A percentile compares a stretch with the other conserved stretches of the same genome.
Evolutionary conservation across 768 basidiomycete genomes (phyloP).

Genomic region (Dioszegia hungarica): DNA sequence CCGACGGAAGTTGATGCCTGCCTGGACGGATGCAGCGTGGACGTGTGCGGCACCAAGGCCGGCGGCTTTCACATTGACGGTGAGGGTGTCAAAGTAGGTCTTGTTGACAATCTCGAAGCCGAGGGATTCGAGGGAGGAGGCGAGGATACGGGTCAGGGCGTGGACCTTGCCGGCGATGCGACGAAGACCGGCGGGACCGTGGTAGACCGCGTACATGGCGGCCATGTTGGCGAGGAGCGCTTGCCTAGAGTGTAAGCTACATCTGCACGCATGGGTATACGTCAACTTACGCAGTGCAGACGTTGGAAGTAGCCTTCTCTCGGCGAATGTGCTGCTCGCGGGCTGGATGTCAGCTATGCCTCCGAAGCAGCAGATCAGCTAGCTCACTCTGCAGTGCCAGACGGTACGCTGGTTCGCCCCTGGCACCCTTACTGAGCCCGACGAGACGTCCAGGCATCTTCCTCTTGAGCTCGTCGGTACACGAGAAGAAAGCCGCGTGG

Average conservation of each 20-base stretch:
- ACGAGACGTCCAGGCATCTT: conserved; percentile 99
- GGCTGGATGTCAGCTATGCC: conserved; percentile 54
- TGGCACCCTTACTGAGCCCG: conserved; percentile 77
- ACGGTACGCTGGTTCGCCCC: conserved; percentile 83
- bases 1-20: conserved; percentile 75
- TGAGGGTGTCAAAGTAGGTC: conserved; percentile 85
- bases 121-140: conserved; percentile 60
- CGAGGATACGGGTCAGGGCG: conserved; percentile 72
- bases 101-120: conserved; percentile 69
- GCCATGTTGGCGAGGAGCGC: conserved; percentile 98
- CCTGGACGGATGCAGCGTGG: conserved; percentile 62
- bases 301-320: conserved; percentile 97
- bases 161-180: conserved; percentile 90
- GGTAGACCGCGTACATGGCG: conserved; percentile 91
- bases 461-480: conserved; percentile 82
- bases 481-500: conserved; percentile 95
- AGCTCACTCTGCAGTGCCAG: conserved; percentile 86
- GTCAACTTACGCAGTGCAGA: conserved; percentile 69
- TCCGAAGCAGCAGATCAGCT: not conserved
- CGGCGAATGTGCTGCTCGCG: conserved; percentile 95
- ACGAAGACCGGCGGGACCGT: conserved; percentile 78
- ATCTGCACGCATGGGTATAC: too few species aligned
- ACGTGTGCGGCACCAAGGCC: conserved; percentile 55
- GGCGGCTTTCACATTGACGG: conserved; percentile 56
- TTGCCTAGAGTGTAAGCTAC: conserved; percentile 52